Evolutionary conservation across 306 rosid genomes (phyloP).

Genomic region (Styphnolobium japonicum): DNA sequence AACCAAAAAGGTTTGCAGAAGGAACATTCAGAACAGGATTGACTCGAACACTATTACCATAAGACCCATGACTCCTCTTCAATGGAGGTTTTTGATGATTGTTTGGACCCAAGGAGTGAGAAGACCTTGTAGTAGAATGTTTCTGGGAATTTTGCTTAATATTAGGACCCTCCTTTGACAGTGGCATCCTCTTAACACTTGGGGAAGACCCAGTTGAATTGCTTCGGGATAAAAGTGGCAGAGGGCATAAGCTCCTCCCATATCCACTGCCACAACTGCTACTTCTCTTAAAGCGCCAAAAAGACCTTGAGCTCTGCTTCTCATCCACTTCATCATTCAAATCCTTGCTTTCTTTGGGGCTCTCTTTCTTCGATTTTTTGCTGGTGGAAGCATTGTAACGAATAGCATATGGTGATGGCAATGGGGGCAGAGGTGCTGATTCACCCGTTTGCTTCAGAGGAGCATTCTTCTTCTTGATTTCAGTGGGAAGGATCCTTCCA

Average conservation of each 20-base stretch:
- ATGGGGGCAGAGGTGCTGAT: slow-evolving; percentile 18
- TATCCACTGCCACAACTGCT: slow-evolving; percentile 90
- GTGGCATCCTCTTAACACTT: slow-evolving; percentile 44
- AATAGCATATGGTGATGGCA: slow-evolving; percentile 19
- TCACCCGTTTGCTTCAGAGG: slow-evolving; percentile 25
- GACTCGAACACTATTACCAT: slow-evolving; percentile 47
- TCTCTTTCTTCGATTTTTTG: slow-evolving; percentile 38
- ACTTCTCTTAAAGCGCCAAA: slow-evolving; percentile 86
- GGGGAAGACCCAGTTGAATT: slow-evolving; percentile 74
- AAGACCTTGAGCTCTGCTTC: slow-evolving; percentile 58
- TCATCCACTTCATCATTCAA: slow-evolving; percentile 41
- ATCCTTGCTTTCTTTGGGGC: slow-evolving; percentile 27
- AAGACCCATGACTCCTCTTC: slow-evolving; percentile 57
- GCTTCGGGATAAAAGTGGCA: slow-evolving; percentile 81
- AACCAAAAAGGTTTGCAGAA: slow-evolving; percentile 60
- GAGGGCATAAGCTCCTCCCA: slow-evolving; percentile 74
- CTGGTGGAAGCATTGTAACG: slow-evolving; percentile 2
- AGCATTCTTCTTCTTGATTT: slow-evolving; percentile 57
- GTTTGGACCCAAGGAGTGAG: slow-evolving; percentile 23
- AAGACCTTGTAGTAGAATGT: slow-evolving; percentile 26
- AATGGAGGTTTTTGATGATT: slow-evolving; percentile 68
- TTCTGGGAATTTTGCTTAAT: slow-evolving; percentile 49
- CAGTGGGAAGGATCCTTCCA: slow-evolving; percentile 64
- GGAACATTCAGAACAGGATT: slow-evolving; percentile 76
- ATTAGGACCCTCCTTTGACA: slow-evolving; percentile 41